These are phyloP conservation scores for Ilex aquifolium DNA, from an alignment of 257 asterid genomes.

Conservation along the genomic window DNA sequence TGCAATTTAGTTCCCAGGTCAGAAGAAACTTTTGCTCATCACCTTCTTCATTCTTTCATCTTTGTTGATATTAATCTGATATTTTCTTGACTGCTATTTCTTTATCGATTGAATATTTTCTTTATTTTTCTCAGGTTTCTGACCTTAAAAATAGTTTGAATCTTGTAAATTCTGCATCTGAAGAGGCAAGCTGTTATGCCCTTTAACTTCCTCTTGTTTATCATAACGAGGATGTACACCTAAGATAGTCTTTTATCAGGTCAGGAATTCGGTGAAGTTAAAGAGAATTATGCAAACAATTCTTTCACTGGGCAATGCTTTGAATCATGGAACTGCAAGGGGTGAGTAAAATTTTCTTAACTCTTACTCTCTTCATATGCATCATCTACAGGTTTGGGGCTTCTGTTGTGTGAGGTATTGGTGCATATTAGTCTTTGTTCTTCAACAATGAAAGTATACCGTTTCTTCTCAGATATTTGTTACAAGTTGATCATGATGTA, in stretches of 20 bases:
- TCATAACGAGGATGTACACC: constrained; percentile 8
- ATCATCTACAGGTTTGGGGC: no score
- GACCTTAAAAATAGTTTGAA: constrained; percentile 54
- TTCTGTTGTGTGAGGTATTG: no score
- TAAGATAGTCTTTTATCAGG: constrained; percentile 42
- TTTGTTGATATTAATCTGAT: background rate
- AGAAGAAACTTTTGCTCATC: constrained; percentile 11
- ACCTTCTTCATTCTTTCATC: constrained; percentile 3
- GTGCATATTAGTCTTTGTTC: no score
- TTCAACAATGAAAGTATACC: no score
- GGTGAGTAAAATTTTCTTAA: constrained; percentile 30
- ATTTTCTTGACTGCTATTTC: background rate
- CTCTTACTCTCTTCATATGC: constrained; percentile 4
- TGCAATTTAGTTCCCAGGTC: constrained; percentile 67
- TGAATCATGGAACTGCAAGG: constrained; percentile 90
- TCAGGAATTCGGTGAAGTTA: constrained; percentile 67
- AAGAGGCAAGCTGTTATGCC: constrained; percentile 52
- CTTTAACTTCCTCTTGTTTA: constrained; percentile 10
- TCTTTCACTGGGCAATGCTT: constrained; percentile 82
- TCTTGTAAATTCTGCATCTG: constrained; percentile 56
- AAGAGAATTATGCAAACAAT: constrained; percentile 77
- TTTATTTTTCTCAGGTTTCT: constrained; percentile 36
- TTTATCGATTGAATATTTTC: background rate
- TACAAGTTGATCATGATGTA: no score
- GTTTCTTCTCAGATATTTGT: no score